Percentiles rank a stretch among this genome's conserved stretches.
Conservation (phyloP, 192 early-diverging fungal genomes). For the Backusella circina region DNA sequence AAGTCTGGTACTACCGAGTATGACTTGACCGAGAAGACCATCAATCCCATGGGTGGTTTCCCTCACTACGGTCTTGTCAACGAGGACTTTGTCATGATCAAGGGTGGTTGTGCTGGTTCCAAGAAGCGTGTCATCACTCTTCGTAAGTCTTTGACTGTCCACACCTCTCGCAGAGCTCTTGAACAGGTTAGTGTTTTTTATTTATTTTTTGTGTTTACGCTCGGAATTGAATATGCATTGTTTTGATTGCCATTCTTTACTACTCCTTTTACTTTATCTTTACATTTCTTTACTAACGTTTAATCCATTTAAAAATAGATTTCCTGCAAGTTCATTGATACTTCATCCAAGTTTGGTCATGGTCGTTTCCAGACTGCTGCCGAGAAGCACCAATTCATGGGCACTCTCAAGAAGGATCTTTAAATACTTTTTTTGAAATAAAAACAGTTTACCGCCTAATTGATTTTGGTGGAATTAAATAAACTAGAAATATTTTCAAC, state of each 20-base stretch:
- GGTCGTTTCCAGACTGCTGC: slow-evolving; percentile 98
- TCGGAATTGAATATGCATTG: too few relatives aligned
- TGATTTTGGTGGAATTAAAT: too few relatives aligned
- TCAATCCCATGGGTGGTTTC: slow-evolving; percentile 99
- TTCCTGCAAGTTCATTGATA: slow-evolving; percentile 96
- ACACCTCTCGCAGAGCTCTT: slow-evolving; percentile 95
- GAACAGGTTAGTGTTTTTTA: slow-evolving; percentile 80
- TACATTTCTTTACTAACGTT: not conserved
- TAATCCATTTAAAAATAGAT: not conserved
- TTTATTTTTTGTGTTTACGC: not conserved
- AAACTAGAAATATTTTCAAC: too few relatives aligned
- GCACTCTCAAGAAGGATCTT: slow-evolving; percentile 86
- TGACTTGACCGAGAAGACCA: slow-evolving; percentile 92
- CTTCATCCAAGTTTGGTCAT: slow-evolving; percentile 98
- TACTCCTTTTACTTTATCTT: not conserved
- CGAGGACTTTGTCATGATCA: slow-evolving; percentile 98
- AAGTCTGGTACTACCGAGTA: slow-evolving; percentile 90
- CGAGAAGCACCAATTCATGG: slow-evolving; percentile 94
- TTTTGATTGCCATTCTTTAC: not conserved
- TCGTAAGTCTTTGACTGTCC: slow-evolving; percentile 94
- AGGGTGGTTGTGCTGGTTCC: slow-evolving; percentile 95
- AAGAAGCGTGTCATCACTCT: slow-evolving; percentile 97
- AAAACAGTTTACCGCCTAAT: too few relatives aligned
- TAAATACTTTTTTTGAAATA: too few relatives aligned
- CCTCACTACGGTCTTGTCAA: slow-evolving; percentile 99